Percentiles rank a stretch among this genome's conserved stretches.
Conservation (phyloP, 371 early-diverging fungal genomes). For the Ordospora pajunii region DNA sequence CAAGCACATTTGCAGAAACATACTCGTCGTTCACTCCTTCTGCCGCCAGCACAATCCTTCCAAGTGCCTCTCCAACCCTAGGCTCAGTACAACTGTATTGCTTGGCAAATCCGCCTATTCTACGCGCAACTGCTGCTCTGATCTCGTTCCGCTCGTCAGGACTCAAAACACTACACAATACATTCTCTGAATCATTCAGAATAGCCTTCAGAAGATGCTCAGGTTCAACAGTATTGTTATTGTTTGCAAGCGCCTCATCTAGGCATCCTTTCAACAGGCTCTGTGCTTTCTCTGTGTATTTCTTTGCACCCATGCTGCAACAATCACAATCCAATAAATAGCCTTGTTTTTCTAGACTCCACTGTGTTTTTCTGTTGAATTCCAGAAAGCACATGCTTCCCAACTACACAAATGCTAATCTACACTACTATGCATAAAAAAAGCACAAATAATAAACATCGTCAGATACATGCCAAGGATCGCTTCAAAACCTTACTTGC, state of each 20-base stretch:
- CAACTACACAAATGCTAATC: no score
- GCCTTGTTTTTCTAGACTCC: background rate
- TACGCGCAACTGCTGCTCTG: constrained; percentile 6
- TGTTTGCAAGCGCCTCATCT: constrained; percentile 31
- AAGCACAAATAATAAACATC: no score
- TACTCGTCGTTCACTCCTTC: background rate
- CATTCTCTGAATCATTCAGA: constrained; percentile 18
- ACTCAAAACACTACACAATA: constrained; percentile 16
- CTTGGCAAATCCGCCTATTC: constrained; percentile 31
- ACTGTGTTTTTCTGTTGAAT: background rate
- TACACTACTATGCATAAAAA: no score
- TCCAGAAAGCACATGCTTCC: background rate
- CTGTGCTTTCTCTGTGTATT: constrained; percentile 34
- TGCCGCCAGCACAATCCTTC: constrained; percentile 16
- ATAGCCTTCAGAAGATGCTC: constrained; percentile 46
- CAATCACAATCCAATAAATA: background rate
- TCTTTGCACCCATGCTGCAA: constrained; percentile 19
- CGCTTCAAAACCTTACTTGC: no score
- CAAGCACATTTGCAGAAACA: constrained; percentile 33
- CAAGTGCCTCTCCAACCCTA: background rate
- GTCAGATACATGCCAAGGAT: no score
- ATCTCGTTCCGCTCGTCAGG: constrained; percentile 19
- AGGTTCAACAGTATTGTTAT: constrained; percentile 36
- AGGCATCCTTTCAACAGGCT: constrained; percentile 30
- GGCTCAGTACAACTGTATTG: constrained; percentile 9